phyloP scores from a whole-genome alignment of 768 basidiomycete genomes.

The Auricularia heimuer region DNA sequence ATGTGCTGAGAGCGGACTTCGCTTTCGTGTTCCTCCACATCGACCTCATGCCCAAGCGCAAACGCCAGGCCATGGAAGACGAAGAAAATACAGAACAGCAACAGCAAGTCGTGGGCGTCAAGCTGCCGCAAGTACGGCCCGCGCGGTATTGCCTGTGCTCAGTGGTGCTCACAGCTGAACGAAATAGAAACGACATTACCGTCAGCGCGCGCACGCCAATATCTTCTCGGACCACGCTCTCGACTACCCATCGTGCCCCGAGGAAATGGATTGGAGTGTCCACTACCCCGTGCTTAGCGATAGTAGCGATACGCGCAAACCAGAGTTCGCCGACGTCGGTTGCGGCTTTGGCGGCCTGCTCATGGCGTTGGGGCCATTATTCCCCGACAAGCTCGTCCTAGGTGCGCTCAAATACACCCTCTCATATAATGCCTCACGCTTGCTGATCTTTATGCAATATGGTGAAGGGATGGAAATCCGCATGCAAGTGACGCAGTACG shows the following conservation, averaged over 20 bases:
- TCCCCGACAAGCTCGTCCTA: conserved; percentile 87
- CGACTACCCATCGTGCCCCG: conserved; percentile 73
- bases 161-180: background rate
- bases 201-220: conserved; percentile 41
- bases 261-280: conserved; percentile 65
- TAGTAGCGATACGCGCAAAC: conserved; percentile 30
- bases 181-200: conserved; percentile 35
- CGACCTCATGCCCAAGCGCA: background rate
- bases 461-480: conserved; percentile 88
- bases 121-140: background rate
- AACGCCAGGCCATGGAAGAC: background rate
- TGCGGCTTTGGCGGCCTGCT: conserved; percentile 96
- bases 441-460: background rate
- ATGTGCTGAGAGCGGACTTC: background rate
- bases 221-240: conserved; percentile 54
- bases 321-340: conserved; percentile 94
- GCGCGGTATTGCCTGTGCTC: background rate
- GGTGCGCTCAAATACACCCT: conserved; percentile 41
- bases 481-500: conserved; percentile 92
- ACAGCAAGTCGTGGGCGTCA: background rate
- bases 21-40: background rate
- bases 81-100: background rate
- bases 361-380: conserved; percentile 79
- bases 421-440: background rate
- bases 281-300: conserved; percentile 69